phyloP scores from a whole-genome alignment of 2,329 filamentous ascomycete genomes.

The Colletotrichum abscissum region DNA sequence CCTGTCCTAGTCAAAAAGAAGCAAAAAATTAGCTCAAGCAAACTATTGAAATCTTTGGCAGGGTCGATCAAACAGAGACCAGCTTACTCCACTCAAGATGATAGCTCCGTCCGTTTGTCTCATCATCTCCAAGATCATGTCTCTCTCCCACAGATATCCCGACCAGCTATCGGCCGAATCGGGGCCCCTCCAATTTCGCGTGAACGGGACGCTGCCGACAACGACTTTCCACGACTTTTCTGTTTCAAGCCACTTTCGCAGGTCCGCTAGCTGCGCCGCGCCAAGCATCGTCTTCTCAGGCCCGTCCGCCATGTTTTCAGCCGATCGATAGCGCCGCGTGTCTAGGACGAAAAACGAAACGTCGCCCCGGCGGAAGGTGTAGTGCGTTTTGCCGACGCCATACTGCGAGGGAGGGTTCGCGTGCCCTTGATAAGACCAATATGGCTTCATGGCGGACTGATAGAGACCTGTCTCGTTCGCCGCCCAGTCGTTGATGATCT shows the following conservation, averaged over 20 bases:
- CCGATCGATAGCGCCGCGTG: conserved; percentile 67
- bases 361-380: conserved; percentile 73
- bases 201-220: conserved; percentile 74
- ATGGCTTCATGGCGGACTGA: conserved; percentile 71
- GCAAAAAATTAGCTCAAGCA: not conserved
- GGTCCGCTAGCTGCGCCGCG: conserved; percentile 65
- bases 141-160: conserved; percentile 72
- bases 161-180: conserved; percentile 73
- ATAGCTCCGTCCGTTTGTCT: conserved; percentile 73
- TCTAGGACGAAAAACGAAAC: conserved; percentile 76
- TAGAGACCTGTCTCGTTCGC: conserved; percentile 72
- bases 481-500: conserved; percentile 78
- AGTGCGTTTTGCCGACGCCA: conserved; percentile 66
- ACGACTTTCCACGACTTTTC: conserved; percentile 70
- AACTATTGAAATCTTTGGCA: not conserved
- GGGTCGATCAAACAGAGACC: not conserved
- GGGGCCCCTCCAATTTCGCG: conserved; percentile 74
- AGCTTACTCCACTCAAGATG: conserved; percentile 67
- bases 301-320: conserved; percentile 52
- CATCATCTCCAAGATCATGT: conserved; percentile 70
- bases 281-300: conserved; percentile 68
- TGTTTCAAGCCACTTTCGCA: conserved; percentile 64
- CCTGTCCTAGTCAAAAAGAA: conserved; percentile 51
- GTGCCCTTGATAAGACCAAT: conserved; percentile 71
- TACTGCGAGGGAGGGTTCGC: conserved; percentile 67